Evolutionary conservation across 495 filamentous ascomycete species (phyloP), one percentile per base, ranked within the genome.

Genomic region (Penicillium samsonianum): DNA sequence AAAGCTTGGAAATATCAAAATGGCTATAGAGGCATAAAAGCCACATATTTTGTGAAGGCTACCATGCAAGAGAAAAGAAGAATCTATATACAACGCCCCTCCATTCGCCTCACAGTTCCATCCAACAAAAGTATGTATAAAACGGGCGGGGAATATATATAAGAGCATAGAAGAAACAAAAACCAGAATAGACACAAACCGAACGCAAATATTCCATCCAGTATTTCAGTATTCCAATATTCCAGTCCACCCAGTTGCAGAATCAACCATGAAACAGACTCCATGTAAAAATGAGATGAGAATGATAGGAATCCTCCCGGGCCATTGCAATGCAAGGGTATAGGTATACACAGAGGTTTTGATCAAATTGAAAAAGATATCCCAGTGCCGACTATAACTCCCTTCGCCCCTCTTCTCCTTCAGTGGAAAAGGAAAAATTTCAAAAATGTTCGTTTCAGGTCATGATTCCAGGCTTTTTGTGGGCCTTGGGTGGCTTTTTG

Each of bases 31-130:
- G 19, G 14, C 16, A 22, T 20, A 33, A 43, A 30, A 33, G 2
- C 17, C 11, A 33, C 26, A 14, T 43, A 3, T 28, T 45, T 35
- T 40, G 4, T 45, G 19, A 38, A 55, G 14, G 52, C 53, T 46
- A 47, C 33, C 40, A 54, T 45, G 53, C 53, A 47, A 38, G 20
- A 19, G 23, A 3, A 25, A 51, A n/a, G n/a, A 48, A 20, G 4
- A 33, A 7, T 55, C 31, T 55, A 55, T 55, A 19, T 55, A 55
- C 53, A 55, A 54, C 53, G 53, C 53, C 53, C 51, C 19, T 31
- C 35, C 28, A 45, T 35, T 55, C 31, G 22, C 53, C 42, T 17
- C 28, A 33, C 26, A 44, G 35, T 41, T 55, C 52, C 42, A 46
- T 28, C 33, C 49, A 40, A 17, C 35, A 25, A 33, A 20, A 50